Base-by-base conservation (phyloP, 2,329 filamentous ascomycete species). In the Penicillium griseofulvum region DNA sequence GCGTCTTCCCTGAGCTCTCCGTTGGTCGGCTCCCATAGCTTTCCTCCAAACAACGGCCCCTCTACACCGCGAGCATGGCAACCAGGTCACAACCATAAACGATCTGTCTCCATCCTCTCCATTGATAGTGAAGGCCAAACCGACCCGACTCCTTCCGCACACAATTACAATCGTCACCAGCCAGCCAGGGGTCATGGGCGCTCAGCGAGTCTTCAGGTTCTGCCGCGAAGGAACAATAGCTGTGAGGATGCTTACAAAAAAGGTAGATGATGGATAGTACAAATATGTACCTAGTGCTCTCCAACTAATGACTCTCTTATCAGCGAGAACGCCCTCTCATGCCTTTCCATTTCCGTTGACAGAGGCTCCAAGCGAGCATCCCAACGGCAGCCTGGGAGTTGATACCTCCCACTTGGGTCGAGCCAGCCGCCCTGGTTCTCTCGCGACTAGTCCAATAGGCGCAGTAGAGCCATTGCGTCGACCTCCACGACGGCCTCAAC, bases 51-150 rank as follows among this genome's bases (percentile, higher is more conserved):
- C 38, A 62, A 59, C 39, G 59, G 55, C 52, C 66, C 69, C 50
- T 68, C 69, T 14, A 68, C 68, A 12, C 69, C 68, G 41, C 67
- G 68, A 53, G 66, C 57, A 60, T 67, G 66, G 54, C 65, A 71
- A 66, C 61, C 70, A 9, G 63, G 80, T n/a, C 83, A 87, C 65
- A 77, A 80, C 50, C 89, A 92, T 65, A 86, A 87, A 70, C 81
- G 89, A 64, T 93, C 90, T 3, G 81, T 94, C 29, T 94, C 90
- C 17, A 93, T 94, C 60, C 85, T 93, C 43, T 93, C 90, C 10
- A 84, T 93, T 64, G 87, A 87, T 53, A 78, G 77, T 59, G 78
- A 81, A 63, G 71, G 71, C 56, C 60, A 68, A 59, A 59, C 60
- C 49, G 64, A 71, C 52, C 67, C 72, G 50, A 61, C 68, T 2